These are phyloP conservation scores for Aegilops umbellulata DNA, from an alignment of 176 grass and related monocot species.

Conservation along the genomic window DNA sequence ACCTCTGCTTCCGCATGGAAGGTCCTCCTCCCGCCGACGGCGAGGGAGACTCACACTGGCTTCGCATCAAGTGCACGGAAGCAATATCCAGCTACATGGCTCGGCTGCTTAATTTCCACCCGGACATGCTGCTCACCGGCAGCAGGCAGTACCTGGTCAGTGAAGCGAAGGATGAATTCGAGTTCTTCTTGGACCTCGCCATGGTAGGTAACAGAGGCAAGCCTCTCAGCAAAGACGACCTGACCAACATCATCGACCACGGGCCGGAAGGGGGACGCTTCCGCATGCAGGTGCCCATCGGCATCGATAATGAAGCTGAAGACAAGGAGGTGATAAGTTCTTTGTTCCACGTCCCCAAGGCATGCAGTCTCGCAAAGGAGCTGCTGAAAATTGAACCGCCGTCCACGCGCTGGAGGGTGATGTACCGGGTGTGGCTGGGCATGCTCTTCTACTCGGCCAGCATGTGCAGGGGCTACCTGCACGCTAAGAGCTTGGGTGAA, in stretches of 20 bases:
- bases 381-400: not conserved
- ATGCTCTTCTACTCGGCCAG: constrained; percentile 22
- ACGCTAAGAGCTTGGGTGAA: constrained; percentile 8
- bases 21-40: too few relatives aligned
- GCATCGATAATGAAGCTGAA: too few relatives aligned
- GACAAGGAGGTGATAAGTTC: too few relatives aligned
- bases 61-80: not conserved
- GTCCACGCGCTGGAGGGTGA: not conserved
- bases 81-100: constrained; percentile 9
- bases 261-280: too few relatives aligned
- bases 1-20: not conserved
- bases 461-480: constrained; percentile 10
- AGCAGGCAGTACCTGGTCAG: not conserved
- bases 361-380: not conserved
- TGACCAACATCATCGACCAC: too few relatives aligned
- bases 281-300: too few relatives aligned
- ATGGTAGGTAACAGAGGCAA: too few relatives aligned
- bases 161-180: not conserved
- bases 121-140: not conserved
- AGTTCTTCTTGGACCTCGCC: not conserved
- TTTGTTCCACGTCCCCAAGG: not conserved
- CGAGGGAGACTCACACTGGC: not conserved
- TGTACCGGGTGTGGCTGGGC: not conserved
- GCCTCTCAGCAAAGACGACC: too few relatives aligned
- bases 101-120: not conserved